Base-by-base conservation (phyloP, 345 rosid species). In the Acer negundo region DNA sequence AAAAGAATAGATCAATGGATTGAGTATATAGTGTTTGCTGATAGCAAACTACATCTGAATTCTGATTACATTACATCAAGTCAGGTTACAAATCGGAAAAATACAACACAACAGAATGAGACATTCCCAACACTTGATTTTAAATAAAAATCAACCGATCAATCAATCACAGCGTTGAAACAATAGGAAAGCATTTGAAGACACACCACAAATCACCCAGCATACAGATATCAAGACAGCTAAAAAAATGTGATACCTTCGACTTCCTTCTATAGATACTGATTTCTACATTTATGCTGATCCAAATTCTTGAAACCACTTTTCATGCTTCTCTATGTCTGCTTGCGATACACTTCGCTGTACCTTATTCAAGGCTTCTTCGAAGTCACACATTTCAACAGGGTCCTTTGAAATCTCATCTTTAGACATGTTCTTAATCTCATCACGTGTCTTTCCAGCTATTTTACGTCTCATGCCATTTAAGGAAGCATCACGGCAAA, bases 381-480 rank as follows among this genome's bases (percentile, higher is more conserved):
- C 97, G 62, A 97, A 97, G 83, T 97, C 99, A n/a, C 99, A 97
- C 99, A 93, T 97, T 0, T 95, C 99, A 2, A 97, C 92, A 0
- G 99, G 99, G 79, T 97, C 99, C 31, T 94, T 94, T 5, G 99
- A 97, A 42, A 97, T 97, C 74, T 97, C 99, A 51, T 94, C 99
- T 86, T 97, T 94, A 46, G 99, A 69, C 99, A 97, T 97, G 87
- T 90, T 97, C 90, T 94, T 97, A 24, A 97, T 97, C 90, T 97
- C 98, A 24, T 97, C 99, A 19, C 99, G 87, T 0, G 99, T 97
- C 86, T 97, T 94, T 42, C 99, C 99, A 0, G 98, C 98, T 83
- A 97, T 97, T 84, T 97, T 97, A 56, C 98, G 97, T 86, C 99
- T 93, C 99, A 97, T 97, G 58, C 99, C 98, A 67, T 97, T 94